A percentile compares a stretch with the other conserved stretches of the same genome.
These are phyloP conservation scores for Solanum clarkiae DNA, from an alignment of 257 asterid species.

Conservation along the genomic window DNA sequence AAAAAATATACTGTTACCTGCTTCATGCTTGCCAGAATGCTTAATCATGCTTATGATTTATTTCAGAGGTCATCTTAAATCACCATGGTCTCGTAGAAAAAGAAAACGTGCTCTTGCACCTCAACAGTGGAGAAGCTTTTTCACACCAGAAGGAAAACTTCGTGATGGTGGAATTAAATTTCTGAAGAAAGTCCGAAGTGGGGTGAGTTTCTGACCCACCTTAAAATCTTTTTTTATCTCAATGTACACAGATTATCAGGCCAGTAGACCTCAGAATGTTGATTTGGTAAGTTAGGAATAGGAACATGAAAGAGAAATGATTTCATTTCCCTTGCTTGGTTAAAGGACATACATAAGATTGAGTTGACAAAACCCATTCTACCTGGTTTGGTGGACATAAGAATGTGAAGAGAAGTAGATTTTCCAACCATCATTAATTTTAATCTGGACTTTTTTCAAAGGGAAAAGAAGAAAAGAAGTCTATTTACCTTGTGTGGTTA, in stretches of 20 bases:
- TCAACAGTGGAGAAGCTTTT: slow-evolving; percentile 65
- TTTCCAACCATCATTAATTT: neutral
- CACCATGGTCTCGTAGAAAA: slow-evolving; percentile 94
- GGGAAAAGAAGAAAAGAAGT: neutral
- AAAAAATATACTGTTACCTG: neutral
- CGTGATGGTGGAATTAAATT: slow-evolving; percentile 71
- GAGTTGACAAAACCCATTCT: neutral
- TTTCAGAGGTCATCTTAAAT: slow-evolving; percentile 69
- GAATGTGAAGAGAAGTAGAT: neutral
- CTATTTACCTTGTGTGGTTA: neutral
- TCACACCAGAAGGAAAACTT: slow-evolving; percentile 74
- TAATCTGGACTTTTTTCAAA: neutral
- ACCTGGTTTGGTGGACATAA: neutral
- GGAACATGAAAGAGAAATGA: neutral
- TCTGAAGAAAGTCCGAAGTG: slow-evolving; percentile 91
- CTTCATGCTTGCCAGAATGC: slow-evolving; percentile 4
- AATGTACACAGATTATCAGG: neutral
- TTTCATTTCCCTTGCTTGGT: neutral
- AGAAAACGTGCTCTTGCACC: slow-evolving; percentile 67
- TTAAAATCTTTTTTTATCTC: neutral
- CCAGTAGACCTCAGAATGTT: neutral
- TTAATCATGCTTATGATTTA: slow-evolving; percentile 4
- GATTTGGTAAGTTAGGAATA: neutral
- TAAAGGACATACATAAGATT: neutral
- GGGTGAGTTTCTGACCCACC: slow-evolving; percentile 41